Base-by-base conservation (phyloP, 2,329 filamentous ascomycete species). In the Lasiodiplodia theobromae region DNA sequence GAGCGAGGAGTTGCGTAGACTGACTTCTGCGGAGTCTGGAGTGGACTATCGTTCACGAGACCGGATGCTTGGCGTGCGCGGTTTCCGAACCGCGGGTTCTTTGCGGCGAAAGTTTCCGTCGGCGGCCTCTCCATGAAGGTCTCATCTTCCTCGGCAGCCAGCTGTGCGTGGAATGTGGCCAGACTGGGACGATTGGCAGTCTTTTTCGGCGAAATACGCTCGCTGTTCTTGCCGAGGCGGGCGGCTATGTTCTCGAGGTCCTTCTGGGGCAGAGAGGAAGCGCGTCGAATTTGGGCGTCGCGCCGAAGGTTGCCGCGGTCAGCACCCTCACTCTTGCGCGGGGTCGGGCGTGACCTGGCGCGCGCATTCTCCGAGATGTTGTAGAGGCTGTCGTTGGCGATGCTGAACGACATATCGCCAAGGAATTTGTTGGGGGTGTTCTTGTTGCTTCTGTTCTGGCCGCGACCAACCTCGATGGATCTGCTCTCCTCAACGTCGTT, bases 381-480 rank as follows among this genome's bases (percentile, higher is more conserved):
- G 76, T 84, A 84, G 31, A 82, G 77, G 72, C 81, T 83, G 73
- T 84, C 79, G 73, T 85, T 82, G 47, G 83, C 83, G 57, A 84
- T 77, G 71, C 79, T 82, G 74, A 87, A 83, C 34, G 85, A 87
- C 72, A 86, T 82, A 70, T 86, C 74, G 76, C 72, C 68, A 71
- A 79, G 18, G 71, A 71, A 70, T 77, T 82, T 82, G 71, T 69
- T 75, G 44, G 74, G 81, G 25, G 75, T 80, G 69, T 73, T 75
- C 51, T 75, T 75, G 63, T 76, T 76, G 72, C 77, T 80, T 49
- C 78, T 76, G 70, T 81, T 81, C 25, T 79, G 75, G 38, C 85
- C 87, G 67, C 88, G 82, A 56, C 85, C 87, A 38, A 87, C 75
- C 73, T 90, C 88, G 68, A 90, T 81, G 2, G 86, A 88, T 69